Base-by-base conservation (phyloP, 768 basidiomycete species). In the Pleurotus ostreatus region DNA sequence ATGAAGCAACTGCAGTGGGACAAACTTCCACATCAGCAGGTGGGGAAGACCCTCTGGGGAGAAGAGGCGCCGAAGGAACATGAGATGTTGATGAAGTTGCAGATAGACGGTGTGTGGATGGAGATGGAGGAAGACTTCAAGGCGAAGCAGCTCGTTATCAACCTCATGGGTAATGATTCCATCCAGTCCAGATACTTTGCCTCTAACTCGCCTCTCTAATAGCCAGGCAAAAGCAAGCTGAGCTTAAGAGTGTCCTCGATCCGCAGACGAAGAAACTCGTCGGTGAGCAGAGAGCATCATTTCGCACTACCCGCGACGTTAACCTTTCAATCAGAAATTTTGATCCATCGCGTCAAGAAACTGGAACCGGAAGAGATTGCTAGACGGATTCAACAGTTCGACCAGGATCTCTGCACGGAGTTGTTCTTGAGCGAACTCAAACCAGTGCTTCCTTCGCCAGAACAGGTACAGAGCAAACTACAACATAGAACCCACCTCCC, bases 1-100 rank as follows among this genome's bases (percentile, higher is more conserved):
- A 94, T 98, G 90, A 98, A 98, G 68, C 94, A 98, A 68, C 75
- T 99, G 55, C 95, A 98, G 66, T 99, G 96, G 96, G 95, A 98
- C 68, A 98, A 98, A 65, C 78, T 99, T n/a, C 86, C 91, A 20
- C 93, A 93, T 56, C 87, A 89, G 61, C 87, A 91, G 63, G 86
- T 93, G 34, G 76, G 76, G 1, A 89, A 88, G 66, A 98, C 95
- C 0, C 74, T 98, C 12, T 99, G 94, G 90, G 88, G 78, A 52
- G 80, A 80, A 39, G 90, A 92, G 57, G 72, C 80, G 1, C 75
- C 84, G 61, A 85, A 84, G 64, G 91, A 93, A 65, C 76, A 82
- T 59, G 86, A 91, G 61, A 92, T 94, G 80, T 71, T 94, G 43
- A 79, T 84, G 68, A 91, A 90, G 69, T 72, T 99, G 46, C 86